Conservation (phyloP, 352 stramenopile genomes). For the Phytophthora pluvialis region DNA sequence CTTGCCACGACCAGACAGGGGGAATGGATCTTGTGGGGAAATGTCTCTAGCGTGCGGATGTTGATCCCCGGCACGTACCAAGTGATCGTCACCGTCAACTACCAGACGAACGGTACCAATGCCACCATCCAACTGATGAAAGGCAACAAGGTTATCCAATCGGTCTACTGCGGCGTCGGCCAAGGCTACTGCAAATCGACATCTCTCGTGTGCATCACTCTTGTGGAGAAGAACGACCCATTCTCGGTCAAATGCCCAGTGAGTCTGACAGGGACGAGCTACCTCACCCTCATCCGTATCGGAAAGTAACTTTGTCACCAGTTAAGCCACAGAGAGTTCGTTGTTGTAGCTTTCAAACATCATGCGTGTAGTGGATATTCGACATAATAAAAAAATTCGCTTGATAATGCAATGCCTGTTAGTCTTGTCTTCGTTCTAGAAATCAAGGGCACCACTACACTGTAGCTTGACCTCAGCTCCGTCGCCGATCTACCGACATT, state of each 20-base stretch:
- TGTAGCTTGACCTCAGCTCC: not conserved
- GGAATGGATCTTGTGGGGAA: too few relatives aligned
- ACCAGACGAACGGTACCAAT: not conserved
- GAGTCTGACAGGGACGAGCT: constrained; percentile 1
- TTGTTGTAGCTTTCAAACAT: too few relatives aligned
- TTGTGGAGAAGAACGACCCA: not conserved
- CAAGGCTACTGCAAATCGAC: constrained; percentile 1
- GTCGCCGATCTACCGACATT: constrained; percentile 10
- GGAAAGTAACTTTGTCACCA: constrained; percentile 2
- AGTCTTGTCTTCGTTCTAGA: too few relatives aligned
- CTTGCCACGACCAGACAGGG: too few relatives aligned
- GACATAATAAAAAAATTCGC: too few relatives aligned
- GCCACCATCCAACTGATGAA: constrained; percentile 15
- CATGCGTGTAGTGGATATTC: too few relatives aligned
- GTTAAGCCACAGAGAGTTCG: too few relatives aligned
- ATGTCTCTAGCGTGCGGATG: too few relatives aligned
- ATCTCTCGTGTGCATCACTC: not conserved
- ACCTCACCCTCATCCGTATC: constrained; percentile 9
- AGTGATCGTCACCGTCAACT: constrained; percentile 11
- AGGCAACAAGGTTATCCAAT: constrained; percentile 9
- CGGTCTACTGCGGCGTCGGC: not conserved
- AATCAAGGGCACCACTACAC: too few relatives aligned
- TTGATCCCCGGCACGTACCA: constrained; percentile 13
- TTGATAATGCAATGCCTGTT: too few relatives aligned
- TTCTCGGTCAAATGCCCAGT: not conserved